phyloP scores from a whole-genome alignment of 2,329 filamentous ascomycete species.

The Claviceps monticola region DNA sequence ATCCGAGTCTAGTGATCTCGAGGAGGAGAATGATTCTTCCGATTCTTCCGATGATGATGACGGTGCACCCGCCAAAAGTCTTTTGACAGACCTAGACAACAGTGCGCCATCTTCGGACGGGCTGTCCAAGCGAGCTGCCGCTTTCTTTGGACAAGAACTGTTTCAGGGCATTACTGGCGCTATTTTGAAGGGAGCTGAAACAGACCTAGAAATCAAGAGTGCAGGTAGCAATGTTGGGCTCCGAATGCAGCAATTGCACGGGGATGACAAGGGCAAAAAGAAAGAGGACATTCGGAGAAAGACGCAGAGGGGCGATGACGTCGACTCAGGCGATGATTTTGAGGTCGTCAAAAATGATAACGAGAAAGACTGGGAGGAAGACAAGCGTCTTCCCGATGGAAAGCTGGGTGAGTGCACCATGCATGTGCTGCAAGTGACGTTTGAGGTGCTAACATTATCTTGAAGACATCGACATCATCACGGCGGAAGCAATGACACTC shows the following conservation, averaged over 20 bases:
- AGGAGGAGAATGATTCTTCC: constrained; percentile 34
- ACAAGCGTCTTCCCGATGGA: constrained; percentile 48
- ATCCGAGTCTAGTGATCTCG: constrained; percentile 39
- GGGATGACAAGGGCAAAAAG: background rate
- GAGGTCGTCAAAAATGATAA: constrained; percentile 45
- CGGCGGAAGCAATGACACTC: constrained; percentile 97
- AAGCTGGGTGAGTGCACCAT: constrained; percentile 35
- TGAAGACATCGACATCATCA: constrained; percentile 89
- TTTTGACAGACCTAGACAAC: constrained; percentile 25
- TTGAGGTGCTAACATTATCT: constrained; percentile 8
- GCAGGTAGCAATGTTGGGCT: constrained; percentile 11
- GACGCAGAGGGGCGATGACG: constrained; percentile 10
- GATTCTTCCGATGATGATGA: constrained; percentile 23
- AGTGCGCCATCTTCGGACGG: constrained; percentile 29
- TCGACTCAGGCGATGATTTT: constrained; percentile 36
- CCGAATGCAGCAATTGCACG: background rate
- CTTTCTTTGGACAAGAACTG: constrained; percentile 91
- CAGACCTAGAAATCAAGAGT: constrained; percentile 22
- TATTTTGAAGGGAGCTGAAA: constrained; percentile 46
- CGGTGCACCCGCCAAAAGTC: constrained; percentile 12
- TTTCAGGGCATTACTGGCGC: constrained; percentile 48
- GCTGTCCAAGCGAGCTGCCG: constrained; percentile 71
- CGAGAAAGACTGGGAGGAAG: constrained; percentile 51
- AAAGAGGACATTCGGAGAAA: constrained; percentile 12
- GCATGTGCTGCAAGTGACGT: background rate